Conservation (phyloP, 2,329 filamentous ascomycete genomes). For the Paracoccidioides lutzii region DNA sequence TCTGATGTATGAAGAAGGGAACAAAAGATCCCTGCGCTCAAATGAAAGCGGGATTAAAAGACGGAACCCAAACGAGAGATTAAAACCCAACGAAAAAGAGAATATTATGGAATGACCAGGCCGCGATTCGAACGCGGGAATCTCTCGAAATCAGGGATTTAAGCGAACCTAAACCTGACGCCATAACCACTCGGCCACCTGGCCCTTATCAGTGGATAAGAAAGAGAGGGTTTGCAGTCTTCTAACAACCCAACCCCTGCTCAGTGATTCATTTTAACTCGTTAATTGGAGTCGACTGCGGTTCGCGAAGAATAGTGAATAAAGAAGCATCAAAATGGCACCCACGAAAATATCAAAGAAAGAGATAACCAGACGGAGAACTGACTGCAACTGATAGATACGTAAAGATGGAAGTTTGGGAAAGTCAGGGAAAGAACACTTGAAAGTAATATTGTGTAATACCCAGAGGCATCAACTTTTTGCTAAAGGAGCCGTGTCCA, state of each 20-base stretch:
- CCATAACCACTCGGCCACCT: conserved; percentile 6
- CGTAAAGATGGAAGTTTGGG: too few relatives aligned
- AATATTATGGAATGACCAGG: not conserved
- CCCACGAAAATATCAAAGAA: too few relatives aligned
- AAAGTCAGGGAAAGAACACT: too few relatives aligned
- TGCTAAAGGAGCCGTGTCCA: too few relatives aligned
- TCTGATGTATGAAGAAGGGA: not conserved
- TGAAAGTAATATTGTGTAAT: too few relatives aligned
- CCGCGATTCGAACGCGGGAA: conserved; percentile 5
- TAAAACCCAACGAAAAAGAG: not conserved
- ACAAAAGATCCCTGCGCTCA: not conserved
- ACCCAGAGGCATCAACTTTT: too few relatives aligned
- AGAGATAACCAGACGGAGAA: too few relatives aligned
- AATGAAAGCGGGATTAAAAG: not conserved
- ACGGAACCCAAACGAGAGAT: not conserved
- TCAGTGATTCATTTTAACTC: too few relatives aligned
- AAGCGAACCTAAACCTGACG: conserved; percentile 4
- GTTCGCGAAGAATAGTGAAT: too few relatives aligned
- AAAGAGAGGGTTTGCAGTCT: not conserved
- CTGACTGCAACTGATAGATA: too few relatives aligned
- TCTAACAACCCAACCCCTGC: not conserved
- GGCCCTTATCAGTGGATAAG: not conserved
- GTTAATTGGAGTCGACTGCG: too few relatives aligned
- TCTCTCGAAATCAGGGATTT: conserved; percentile 5
- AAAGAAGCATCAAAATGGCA: too few relatives aligned